Conservation (phyloP, 495 filamentous ascomycete genomes). For the Xylaria cubensis region DNA sequence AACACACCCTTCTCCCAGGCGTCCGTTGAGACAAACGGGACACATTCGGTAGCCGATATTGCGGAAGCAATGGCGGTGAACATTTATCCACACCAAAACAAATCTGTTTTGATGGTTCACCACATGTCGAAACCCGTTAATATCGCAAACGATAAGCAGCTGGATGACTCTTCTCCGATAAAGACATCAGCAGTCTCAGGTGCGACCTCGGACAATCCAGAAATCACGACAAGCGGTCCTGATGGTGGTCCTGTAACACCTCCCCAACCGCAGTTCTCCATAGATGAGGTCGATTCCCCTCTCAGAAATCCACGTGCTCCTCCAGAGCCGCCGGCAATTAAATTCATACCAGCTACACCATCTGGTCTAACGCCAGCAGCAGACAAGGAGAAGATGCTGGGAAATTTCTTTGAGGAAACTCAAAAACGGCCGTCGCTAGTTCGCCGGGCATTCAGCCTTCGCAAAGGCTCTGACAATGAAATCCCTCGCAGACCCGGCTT, state of each 20-base stretch:
- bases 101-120: slow-evolving; percentile 78
- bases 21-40: slow-evolving; percentile 62
- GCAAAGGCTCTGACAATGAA: slow-evolving; percentile 62
- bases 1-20: slow-evolving; percentile 65
- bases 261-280: slow-evolving; percentile 52
- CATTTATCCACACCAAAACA: slow-evolving; percentile 87
- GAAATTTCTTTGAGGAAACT: slow-evolving; percentile 52
- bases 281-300: slow-evolving; percentile 67
- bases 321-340: slow-evolving; percentile 63
- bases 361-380: slow-evolving; percentile 57
- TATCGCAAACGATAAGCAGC: slow-evolving; percentile 34
- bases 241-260: slow-evolving; percentile 55
- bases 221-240: slow-evolving; percentile 45
- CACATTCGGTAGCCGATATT: slow-evolving; percentile 59
- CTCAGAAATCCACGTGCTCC: slow-evolving; percentile 78
- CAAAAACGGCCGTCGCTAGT: slow-evolving; percentile 60
- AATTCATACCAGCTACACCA: slow-evolving; percentile 78
- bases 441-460: slow-evolving; percentile 63
- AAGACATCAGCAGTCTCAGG: background rate
- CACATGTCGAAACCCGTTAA: slow-evolving; percentile 58
- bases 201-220: slow-evolving; percentile 34
- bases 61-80: slow-evolving; percentile 82
- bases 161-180: slow-evolving; percentile 22
- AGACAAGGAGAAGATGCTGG: slow-evolving; percentile 63
- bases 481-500: slow-evolving; percentile 52